These are phyloP conservation scores for Passalora sequoiae DNA, from an alignment of 2,329 filamentous ascomycete species.

Conservation along the genomic window DNA sequence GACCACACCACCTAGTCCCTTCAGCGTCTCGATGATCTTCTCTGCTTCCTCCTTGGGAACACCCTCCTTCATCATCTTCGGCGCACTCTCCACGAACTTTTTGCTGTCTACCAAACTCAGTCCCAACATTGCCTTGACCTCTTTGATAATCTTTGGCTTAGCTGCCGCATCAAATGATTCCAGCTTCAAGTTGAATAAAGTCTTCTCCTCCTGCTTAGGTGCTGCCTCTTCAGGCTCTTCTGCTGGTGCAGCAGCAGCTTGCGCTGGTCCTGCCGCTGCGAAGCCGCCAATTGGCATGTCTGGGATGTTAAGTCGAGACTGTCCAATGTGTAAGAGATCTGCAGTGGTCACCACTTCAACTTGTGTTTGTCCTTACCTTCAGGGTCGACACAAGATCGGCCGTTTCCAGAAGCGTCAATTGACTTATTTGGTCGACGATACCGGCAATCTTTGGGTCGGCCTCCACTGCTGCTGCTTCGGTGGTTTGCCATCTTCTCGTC, in stretches of 20 bases:
- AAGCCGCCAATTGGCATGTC: constrained; percentile 94
- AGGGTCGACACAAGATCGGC: constrained; percentile 90
- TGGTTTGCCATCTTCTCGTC: constrained; percentile 80
- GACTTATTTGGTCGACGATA: constrained; percentile 98
- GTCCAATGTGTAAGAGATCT: constrained; percentile 15
- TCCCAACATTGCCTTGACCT: constrained; percentile 93
- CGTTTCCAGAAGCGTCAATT: constrained; percentile 95
- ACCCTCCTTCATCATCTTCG: constrained; percentile 98
- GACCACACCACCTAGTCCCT: constrained; percentile 84
- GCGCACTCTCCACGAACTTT: constrained; percentile 98
- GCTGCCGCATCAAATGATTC: constrained; percentile 77
- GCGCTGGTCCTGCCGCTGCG: constrained; percentile 60
- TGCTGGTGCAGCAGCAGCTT: constrained; percentile 54
- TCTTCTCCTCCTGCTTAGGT: constrained; percentile 86
- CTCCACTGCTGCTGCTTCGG: constrained; percentile 54
- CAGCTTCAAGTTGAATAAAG: constrained; percentile 93
- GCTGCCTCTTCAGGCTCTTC: constrained; percentile 79
- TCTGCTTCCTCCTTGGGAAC: constrained; percentile 98
- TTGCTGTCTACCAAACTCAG: constrained; percentile 97
- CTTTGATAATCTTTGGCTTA: constrained; percentile 99
- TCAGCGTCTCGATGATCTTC: constrained; percentile 94
- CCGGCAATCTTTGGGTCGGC: constrained; percentile 83
- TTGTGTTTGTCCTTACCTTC: constrained; percentile 60
- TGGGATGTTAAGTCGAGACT: constrained; percentile 95
- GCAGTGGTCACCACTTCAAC: no score